phyloP scores from a whole-genome alignment of 2,329 filamentous ascomycete species.

The Ophiostoma sp. region DNA sequence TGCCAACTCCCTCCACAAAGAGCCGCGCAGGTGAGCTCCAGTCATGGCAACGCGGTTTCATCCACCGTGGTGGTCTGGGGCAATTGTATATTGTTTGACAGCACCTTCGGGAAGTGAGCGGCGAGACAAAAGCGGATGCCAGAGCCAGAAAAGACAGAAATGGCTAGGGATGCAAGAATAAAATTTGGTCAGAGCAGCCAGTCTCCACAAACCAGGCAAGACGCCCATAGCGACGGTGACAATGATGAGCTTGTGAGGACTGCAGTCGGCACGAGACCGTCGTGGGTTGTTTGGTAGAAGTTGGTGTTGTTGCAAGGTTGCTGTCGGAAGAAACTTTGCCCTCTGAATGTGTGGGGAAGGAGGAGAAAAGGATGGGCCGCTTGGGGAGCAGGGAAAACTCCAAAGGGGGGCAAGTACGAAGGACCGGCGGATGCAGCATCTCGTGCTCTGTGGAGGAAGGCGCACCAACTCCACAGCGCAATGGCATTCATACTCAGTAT shows the following conservation, averaged over 20 bases:
- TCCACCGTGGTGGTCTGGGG: background rate
- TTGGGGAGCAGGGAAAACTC: background rate
- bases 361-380: background rate
- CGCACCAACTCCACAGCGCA: background rate
- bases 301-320: background rate
- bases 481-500: too few relatives aligned
- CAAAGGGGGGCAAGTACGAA: background rate
- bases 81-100: background rate
- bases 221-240: background rate
- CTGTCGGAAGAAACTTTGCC: constrained; percentile 28
- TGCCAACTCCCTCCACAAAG: background rate
- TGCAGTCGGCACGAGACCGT: background rate
- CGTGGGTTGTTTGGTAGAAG: background rate
- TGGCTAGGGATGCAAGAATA: too few relatives aligned
- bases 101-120: background rate
- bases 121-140: background rate
- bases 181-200: background rate
- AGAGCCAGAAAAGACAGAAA: background rate
- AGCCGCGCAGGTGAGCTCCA: background rate
- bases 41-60: background rate
- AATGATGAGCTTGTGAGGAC: background rate
- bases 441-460: background rate
- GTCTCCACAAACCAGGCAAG: background rate
- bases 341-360: constrained; percentile 24
- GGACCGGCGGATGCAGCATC: too few relatives aligned